Evolutionary conservation across 164 flowering plant genomes (phyloP).

Genomic region (Euptelea pleiosperma): DNA sequence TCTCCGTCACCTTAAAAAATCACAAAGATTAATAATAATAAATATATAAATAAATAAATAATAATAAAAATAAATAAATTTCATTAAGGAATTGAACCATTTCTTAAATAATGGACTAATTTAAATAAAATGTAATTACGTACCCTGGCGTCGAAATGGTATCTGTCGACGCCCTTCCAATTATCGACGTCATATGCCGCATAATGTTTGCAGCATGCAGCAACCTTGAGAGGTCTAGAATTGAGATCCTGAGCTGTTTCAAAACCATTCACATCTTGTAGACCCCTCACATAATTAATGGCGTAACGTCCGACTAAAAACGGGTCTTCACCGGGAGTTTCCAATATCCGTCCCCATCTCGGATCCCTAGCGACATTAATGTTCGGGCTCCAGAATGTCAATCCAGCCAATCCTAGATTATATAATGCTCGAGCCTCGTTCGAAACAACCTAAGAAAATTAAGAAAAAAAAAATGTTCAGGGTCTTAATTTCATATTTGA

Average conservation of each 20-base stretch:
- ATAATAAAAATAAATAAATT: too few relatives aligned
- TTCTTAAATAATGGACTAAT: too few relatives aligned
- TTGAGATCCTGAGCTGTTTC: slow-evolving; percentile 7
- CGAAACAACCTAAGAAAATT: slow-evolving; percentile 19
- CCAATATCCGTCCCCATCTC: slow-evolving; percentile 25
- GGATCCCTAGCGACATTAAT: slow-evolving; percentile 26
- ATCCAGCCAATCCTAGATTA: slow-evolving; percentile 21
- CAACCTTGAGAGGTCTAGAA: slow-evolving; percentile 23
- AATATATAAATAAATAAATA: too few relatives aligned
- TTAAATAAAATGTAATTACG: too few relatives aligned
- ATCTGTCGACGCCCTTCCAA: slow-evolving; percentile 17
- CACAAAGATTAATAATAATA: too few relatives aligned
- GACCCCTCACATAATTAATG: slow-evolving; percentile 21
- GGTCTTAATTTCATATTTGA: background rate
- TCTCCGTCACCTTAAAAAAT: too few relatives aligned
- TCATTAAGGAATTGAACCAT: too few relatives aligned
- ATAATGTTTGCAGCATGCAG: slow-evolving; percentile 29
- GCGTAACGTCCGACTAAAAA: slow-evolving; percentile 13
- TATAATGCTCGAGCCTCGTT: slow-evolving; percentile 24
- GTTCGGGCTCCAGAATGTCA: slow-evolving; percentile 29
- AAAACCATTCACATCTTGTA: slow-evolving; percentile 22
- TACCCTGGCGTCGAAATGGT: slow-evolving; percentile 19
- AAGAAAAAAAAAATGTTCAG: background rate
- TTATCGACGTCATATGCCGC: slow-evolving; percentile 27
- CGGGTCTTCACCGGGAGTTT: slow-evolving; percentile 28